Conservation (phyloP, 2,329 filamentous ascomycete genomes). For the Aspergillus oerlinghausenensis region DNA sequence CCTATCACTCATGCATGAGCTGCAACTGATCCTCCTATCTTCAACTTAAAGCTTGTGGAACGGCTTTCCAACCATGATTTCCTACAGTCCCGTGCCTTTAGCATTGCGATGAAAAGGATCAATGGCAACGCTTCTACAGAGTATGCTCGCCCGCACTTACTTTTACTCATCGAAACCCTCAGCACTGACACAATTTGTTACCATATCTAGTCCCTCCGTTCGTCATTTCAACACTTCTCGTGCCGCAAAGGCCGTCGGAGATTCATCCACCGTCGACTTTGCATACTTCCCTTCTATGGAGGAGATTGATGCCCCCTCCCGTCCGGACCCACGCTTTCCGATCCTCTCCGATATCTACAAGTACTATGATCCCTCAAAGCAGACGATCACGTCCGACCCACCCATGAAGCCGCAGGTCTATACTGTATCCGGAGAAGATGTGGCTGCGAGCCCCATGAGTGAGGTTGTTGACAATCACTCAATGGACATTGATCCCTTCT, state of each 20-base stretch:
- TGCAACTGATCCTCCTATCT: slow-evolving; percentile 1
- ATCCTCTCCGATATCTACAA: slow-evolving; percentile 43
- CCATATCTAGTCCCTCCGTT: slow-evolving; percentile 50
- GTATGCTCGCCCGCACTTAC: slow-evolving; percentile 23
- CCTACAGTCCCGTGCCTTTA: slow-evolving; percentile 50
- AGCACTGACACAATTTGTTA: slow-evolving; percentile 24
- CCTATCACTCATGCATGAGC: not conserved
- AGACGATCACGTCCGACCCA: slow-evolving; percentile 14
- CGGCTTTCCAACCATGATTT: slow-evolving; percentile 52
- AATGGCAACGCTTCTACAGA: slow-evolving; percentile 38
- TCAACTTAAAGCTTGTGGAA: slow-evolving; percentile 41
- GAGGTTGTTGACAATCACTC: slow-evolving; percentile 56
- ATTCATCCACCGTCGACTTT: slow-evolving; percentile 60
- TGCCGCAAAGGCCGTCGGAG: slow-evolving; percentile 51
- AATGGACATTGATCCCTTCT: slow-evolving; percentile 53
- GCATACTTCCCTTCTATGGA: slow-evolving; percentile 54
- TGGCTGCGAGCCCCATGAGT: slow-evolving; percentile 51
- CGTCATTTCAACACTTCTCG: slow-evolving; percentile 61
- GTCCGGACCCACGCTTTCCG: slow-evolving; percentile 45
- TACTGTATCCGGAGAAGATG: slow-evolving; percentile 45
- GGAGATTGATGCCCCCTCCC: slow-evolving; percentile 35
- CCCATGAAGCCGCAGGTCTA: slow-evolving; percentile 55
- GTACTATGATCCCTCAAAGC: slow-evolving; percentile 20
- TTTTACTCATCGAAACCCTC: not conserved
- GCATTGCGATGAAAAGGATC: slow-evolving; percentile 49